phyloP scores from a whole-genome alignment of 805 yeast species.

The Helenozyma rhizophorensis region DNA sequence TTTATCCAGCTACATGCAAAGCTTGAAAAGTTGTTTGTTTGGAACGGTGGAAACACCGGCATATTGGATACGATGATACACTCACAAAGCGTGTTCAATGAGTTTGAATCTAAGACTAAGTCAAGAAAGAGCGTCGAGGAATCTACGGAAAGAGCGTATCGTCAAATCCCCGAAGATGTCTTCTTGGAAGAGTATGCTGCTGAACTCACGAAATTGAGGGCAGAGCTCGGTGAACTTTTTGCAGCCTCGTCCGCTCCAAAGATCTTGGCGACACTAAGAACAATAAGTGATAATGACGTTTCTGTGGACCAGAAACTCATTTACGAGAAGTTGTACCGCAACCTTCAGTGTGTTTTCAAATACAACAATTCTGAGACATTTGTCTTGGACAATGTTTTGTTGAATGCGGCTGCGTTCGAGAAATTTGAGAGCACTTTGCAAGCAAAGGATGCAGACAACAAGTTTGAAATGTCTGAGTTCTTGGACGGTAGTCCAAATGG shows the following conservation, averaged over 20 bases:
- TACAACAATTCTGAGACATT: constrained; percentile 29
- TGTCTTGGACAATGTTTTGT: constrained; percentile 31
- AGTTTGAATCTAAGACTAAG: constrained; percentile 12
- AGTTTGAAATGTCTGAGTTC: constrained; percentile 1
- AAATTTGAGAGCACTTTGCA: constrained; percentile 15
- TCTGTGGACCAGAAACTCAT: constrained; percentile 15
- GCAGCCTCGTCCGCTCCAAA: constrained; percentile 4
- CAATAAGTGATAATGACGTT: constrained; percentile 14
- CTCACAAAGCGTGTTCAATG: constrained; percentile 32
- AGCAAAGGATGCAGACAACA: not conserved
- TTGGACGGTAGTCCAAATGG: not conserved
- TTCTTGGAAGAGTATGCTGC: constrained; percentile 27
- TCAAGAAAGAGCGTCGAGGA: not conserved
- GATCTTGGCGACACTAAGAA: constrained; percentile 15
- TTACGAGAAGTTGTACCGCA: constrained; percentile 26
- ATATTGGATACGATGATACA: constrained; percentile 54
- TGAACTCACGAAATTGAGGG: constrained; percentile 25
- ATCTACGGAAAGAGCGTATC: constrained; percentile 11
- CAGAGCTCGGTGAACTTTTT: constrained; percentile 18
- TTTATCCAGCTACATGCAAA: constrained; percentile 6
- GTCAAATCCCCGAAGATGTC: constrained; percentile 31
- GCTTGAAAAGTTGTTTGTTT: constrained; percentile 7
- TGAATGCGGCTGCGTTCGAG: constrained; percentile 24
- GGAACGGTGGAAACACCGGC: constrained; percentile 56
- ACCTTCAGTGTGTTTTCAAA: constrained; percentile 28